Percentiles rank a stretch among this genome's conserved stretches.
Conservation (phyloP, 192 early-diverging fungal genomes). For the Backusella macrospora region DNA sequence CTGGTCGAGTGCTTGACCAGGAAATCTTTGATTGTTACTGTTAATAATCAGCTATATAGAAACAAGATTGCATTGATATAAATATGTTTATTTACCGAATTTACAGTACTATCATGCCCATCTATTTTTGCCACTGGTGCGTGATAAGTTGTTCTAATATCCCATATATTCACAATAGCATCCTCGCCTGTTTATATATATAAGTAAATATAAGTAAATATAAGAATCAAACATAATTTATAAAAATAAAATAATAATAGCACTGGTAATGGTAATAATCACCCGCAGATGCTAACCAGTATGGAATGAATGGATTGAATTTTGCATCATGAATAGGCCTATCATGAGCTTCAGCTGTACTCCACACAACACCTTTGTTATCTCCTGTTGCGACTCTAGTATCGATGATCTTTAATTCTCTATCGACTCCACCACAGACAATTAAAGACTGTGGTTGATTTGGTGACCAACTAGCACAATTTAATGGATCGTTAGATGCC, state of each 20-base stretch:
- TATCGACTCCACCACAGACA: conserved; percentile 21
- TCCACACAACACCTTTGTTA: conserved; percentile 37
- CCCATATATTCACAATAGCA: conserved; percentile 39
- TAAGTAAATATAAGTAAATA: neutral
- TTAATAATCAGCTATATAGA: neutral
- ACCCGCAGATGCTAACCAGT: conserved; percentile 37
- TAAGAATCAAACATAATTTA: no score
- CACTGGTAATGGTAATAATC: neutral
- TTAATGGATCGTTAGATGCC: conserved; percentile 3
- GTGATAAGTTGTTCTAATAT: conserved; percentile 26
- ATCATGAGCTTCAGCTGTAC: conserved; percentile 9
- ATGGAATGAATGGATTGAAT: conserved; percentile 42
- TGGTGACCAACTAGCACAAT: conserved; percentile 31
- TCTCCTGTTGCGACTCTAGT: conserved; percentile 38
- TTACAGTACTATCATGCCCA: conserved; percentile 12
- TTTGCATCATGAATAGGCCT: conserved; percentile 12
- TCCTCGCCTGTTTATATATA: conserved; percentile 36
- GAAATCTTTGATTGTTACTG: neutral
- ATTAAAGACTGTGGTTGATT: conserved; percentile 32
- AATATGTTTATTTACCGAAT: conserved; percentile 19
- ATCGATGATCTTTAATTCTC: conserved; percentile 41
- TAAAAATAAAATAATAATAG: neutral
- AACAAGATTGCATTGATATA: neutral
- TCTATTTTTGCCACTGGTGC: conserved; percentile 34
- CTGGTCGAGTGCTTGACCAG: conserved; percentile 34